Conservation (phyloP, 2,329 filamentous ascomycete genomes). For the Penicillium sp. region DNA sequence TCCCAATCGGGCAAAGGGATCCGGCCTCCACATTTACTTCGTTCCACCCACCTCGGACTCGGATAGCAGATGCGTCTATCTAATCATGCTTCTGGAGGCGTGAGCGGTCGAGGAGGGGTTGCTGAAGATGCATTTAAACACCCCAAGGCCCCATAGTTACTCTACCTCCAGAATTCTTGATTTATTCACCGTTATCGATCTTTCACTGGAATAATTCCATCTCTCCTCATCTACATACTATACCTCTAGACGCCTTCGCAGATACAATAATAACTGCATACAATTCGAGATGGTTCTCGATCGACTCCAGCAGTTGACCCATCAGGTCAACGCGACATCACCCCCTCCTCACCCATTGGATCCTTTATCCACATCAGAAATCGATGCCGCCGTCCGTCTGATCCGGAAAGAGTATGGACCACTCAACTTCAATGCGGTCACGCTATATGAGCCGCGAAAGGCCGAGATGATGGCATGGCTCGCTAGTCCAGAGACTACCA, state of each 20-base stretch:
- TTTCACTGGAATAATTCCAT: not conserved
- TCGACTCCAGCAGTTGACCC: constrained; percentile 65
- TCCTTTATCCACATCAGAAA: constrained; percentile 73
- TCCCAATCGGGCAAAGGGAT: constrained; percentile 61
- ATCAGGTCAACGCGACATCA: constrained; percentile 62
- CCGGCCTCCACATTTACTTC: constrained; percentile 53
- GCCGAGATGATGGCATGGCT: constrained; percentile 82
- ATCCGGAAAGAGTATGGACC: constrained; percentile 71
- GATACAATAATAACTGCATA: not conserved
- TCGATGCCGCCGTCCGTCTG: constrained; percentile 69
- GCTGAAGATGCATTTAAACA: not conserved
- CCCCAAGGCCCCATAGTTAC: not conserved
- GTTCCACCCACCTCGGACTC: constrained; percentile 8
- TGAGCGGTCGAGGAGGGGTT: constrained; percentile 1
- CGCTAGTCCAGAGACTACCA: constrained; percentile 62
- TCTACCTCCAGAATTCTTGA: not conserved
- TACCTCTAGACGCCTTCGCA: not conserved
- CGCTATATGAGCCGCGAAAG: constrained; percentile 83
- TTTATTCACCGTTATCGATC: not conserved
- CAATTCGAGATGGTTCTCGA: constrained; percentile 60
- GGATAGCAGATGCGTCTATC: constrained; percentile 1
- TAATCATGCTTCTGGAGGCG: not conserved
- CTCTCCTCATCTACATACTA: not conserved
- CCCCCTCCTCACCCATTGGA: constrained; percentile 73
- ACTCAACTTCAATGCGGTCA: constrained; percentile 84